These are phyloP conservation scores for Striga hermonthica DNA, from an alignment of 305 asterid species.

Conservation along the genomic window DNA sequence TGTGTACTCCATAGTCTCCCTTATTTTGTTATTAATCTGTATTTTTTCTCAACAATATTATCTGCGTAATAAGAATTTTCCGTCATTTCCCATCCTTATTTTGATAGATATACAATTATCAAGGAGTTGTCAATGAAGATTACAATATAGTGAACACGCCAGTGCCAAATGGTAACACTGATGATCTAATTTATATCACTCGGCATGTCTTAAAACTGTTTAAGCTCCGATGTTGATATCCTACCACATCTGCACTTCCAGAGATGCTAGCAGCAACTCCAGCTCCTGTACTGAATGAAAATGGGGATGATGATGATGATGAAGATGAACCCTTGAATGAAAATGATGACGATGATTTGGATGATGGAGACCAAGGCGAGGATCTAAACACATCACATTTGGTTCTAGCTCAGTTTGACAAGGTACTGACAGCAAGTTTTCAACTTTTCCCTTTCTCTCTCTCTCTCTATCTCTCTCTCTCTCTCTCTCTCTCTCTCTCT, in stretches of 20 bases:
- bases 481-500: constrained; percentile 27
- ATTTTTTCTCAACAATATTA: neutral
- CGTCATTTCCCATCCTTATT: constrained; percentile 22
- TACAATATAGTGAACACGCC: constrained; percentile 90
- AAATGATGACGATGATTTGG: constrained; percentile 90
- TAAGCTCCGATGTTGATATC: constrained; percentile 24
- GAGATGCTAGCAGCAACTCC: constrained; percentile 90
- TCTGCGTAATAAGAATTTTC: too few relatives aligned
- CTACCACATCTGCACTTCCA: constrained; percentile 33
- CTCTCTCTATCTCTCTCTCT: constrained; percentile 24
- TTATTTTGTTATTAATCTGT: constrained; percentile 23
- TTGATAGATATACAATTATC: constrained; percentile 76
- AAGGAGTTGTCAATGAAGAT: constrained; percentile 88
- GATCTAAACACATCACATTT: constrained; percentile 77
- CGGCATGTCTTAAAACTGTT: constrained; percentile 12
- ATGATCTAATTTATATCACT: constrained; percentile 21
- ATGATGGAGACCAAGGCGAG: constrained; percentile 80
- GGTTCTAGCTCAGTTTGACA: constrained; percentile 94
- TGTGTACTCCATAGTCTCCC: constrained; percentile 6
- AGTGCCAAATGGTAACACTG: constrained; percentile 60
- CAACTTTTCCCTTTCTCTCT: too few relatives aligned
- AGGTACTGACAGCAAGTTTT: constrained; percentile 41
- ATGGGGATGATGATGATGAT: constrained; percentile 68
- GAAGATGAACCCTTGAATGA: constrained; percentile 85
- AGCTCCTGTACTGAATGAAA: constrained; percentile 69